Evolutionary conservation across 83 land plant species (phyloP), one percentile per base, ranked within the genome.

Genomic region (Diphasiastrum complanatum): DNA sequence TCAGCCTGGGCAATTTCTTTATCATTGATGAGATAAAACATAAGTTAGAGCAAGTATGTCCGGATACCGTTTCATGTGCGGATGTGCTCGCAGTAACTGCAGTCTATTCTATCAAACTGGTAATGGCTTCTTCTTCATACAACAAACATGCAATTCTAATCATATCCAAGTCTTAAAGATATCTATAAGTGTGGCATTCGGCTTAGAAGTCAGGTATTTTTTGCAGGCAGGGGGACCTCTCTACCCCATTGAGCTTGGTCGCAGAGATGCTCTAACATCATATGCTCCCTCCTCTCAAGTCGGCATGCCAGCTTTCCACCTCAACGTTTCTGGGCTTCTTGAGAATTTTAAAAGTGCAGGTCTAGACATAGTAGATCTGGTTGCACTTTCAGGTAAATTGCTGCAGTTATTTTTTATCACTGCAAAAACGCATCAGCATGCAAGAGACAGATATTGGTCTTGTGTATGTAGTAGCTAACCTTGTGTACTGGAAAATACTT

Each of bases 101-200:
- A 14, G 61, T 57, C 41, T 57, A 57, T 33, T 57, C 61, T 19
- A 57, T 57, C 45, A 57, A 57, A 57, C 61, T 32, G 45, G 61
- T 57, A 31, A 32, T 22, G n/a, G n/a, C 6, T 12, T 54, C 58
- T 38, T 38, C 14, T 38, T 38, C 14, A 14, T 38, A n/a, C n/a
- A n/a, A n/a, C n/a, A n/a, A n/a, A n/a, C n/a, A n/a, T n/a, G n/a
- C n/a, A n/a, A n/a, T n/a, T n/a, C n/a, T n/a, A n/a, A n/a, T n/a
- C n/a, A n/a, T n/a, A n/a, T n/a, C n/a, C n/a, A n/a, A n/a, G n/a
- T n/a, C n/a, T n/a, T n/a, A n/a, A n/a, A n/a, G n/a, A n/a, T n/a
- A n/a, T n/a, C n/a, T n/a, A n/a, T n/a, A n/a, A n/a, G n/a, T n/a
- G n/a, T n/a, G n/a, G n/a, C n/a, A 57, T 57, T 31, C 22, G 16